Percentiles rank a stretch among this genome's conserved stretches.
Evolutionary conservation across 75 land plant species (phyloP).

Genomic region (Azolla pinnata): DNA sequence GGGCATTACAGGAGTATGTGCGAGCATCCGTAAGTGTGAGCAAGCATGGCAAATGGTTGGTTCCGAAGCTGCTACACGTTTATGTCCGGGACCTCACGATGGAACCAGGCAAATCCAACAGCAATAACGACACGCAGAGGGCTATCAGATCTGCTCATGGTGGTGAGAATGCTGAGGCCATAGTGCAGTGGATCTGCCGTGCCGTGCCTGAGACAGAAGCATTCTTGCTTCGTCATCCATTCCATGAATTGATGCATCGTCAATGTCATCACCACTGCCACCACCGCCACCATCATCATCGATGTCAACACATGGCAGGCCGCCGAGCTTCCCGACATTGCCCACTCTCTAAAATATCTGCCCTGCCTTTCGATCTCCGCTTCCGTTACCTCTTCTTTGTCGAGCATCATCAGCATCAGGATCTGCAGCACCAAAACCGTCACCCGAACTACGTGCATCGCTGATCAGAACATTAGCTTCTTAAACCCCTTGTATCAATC

Average conservation of each 20-base stretch:
- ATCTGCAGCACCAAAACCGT: too few species aligned
- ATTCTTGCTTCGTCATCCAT: slow-evolving; percentile 48
- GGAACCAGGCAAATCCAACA: too few species aligned
- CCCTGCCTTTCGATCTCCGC: slow-evolving; percentile 58
- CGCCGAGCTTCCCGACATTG: slow-evolving; percentile 23
- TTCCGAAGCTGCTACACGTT: slow-evolving; percentile 62
- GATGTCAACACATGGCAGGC: slow-evolving; percentile 46
- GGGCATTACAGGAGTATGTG: slow-evolving; percentile 58
- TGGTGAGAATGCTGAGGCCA: too few species aligned
- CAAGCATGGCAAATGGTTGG: slow-evolving; percentile 50
- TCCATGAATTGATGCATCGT: neutral
- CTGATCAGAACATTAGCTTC: too few species aligned
- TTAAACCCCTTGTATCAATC: too few species aligned
- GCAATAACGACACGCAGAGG: too few species aligned
- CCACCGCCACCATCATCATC: slow-evolving; percentile 27
- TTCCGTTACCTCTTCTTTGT: slow-evolving; percentile 75
- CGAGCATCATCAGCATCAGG: too few species aligned
- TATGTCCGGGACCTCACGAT: slow-evolving; percentile 35
- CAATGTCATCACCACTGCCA: neutral
- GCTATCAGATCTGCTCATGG: too few species aligned
- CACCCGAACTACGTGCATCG: too few species aligned
- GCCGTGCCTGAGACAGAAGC: too few species aligned
- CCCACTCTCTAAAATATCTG: slow-evolving; percentile 7
- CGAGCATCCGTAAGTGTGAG: slow-evolving; percentile 72
- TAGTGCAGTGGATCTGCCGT: neutral